A percentile compares a stretch with the other conserved stretches of the same genome.
These are phyloP conservation scores for Phytophthora litchii DNA, from an alignment of 352 stramenopile genomes.

Conservation along the genomic window DNA sequence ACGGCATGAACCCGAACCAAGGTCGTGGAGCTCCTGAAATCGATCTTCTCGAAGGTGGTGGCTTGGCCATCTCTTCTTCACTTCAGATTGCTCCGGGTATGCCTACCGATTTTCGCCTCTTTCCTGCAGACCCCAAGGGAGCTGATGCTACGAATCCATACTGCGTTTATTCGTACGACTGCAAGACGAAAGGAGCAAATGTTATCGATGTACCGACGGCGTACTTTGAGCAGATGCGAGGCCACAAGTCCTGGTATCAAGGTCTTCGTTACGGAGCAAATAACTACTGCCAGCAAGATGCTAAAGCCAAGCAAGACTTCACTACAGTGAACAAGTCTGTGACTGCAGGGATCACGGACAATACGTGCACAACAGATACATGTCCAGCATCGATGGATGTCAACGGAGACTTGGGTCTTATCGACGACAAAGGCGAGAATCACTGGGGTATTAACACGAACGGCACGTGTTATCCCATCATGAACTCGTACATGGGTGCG, in stretches of 20 bases:
- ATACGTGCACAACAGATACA: conserved; percentile 39
- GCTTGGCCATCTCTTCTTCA: conserved; percentile 86
- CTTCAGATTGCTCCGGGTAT: conserved; percentile 87
- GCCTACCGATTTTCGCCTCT: conserved; percentile 61
- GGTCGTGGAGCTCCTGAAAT: conserved; percentile 93
- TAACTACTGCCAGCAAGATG: conserved; percentile 39
- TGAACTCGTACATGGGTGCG: conserved; percentile 73
- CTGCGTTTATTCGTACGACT: conserved; percentile 60
- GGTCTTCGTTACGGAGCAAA: conserved; percentile 57
- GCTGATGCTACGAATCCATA: conserved; percentile 32
- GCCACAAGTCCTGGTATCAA: conserved; percentile 67
- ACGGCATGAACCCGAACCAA: conserved; percentile 80
- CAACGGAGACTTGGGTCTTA: conserved; percentile 43
- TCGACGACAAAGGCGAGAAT: conserved; percentile 36
- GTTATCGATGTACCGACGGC: conserved; percentile 48
- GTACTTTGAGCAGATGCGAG: conserved; percentile 41
- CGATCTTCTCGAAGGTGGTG: conserved; percentile 91
- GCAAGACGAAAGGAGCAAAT: conserved; percentile 59
- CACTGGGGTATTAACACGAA: conserved; percentile 74
- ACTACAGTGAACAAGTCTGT: conserved; percentile 34
- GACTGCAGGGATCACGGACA: conserved; percentile 39
- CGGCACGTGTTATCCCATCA: conserved; percentile 62
- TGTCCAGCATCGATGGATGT: conserved; percentile 53
- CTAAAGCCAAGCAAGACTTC: conserved; percentile 35
- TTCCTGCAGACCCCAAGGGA: conserved; percentile 41